Conservation (phyloP, 1,284 basidiomycete species). For the Xerocomus tenax region DNA sequence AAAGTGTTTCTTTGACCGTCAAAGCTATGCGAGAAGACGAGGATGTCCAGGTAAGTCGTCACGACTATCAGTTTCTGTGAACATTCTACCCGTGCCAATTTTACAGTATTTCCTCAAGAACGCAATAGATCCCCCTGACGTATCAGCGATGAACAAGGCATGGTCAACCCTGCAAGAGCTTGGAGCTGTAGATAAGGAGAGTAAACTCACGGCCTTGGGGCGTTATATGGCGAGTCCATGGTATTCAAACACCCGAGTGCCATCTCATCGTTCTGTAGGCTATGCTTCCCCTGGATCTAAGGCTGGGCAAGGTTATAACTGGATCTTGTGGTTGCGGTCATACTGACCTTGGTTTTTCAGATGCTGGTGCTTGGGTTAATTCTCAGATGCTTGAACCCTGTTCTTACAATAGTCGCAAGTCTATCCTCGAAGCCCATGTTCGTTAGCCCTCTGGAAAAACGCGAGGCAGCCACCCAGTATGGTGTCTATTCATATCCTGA, state of each 20-base stretch:
- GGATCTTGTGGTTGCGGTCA: neutral
- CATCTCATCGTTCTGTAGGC: constrained; percentile 39
- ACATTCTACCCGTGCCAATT: neutral
- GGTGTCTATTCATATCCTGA: constrained; percentile 13
- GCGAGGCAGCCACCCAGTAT: constrained; percentile 70
- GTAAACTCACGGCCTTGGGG: constrained; percentile 74
- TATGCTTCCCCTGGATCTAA: constrained; percentile 80
- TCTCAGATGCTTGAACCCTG: constrained; percentile 69
- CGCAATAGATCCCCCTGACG: constrained; percentile 79
- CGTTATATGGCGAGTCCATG: constrained; percentile 56
- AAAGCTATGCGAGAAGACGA: constrained; percentile 75
- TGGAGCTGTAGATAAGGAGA: constrained; percentile 63
- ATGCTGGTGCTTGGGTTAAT: constrained; percentile 81
- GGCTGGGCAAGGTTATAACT: constrained; percentile 66
- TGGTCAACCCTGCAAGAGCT: constrained; percentile 69
- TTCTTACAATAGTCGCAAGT: constrained; percentile 76
- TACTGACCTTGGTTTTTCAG: constrained; percentile 30
- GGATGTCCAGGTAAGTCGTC: constrained; percentile 59
- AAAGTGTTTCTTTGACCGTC: constrained; percentile 74
- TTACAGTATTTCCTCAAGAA: constrained; percentile 49
- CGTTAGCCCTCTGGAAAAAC: constrained; percentile 69
- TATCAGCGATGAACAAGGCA: constrained; percentile 72
- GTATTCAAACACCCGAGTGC: neutral
- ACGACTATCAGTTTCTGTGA: neutral
- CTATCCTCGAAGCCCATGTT: constrained; percentile 86